Percentiles rank a stretch among this genome's conserved stretches.
Evolutionary conservation across 495 filamentous ascomycete species (phyloP).

Genomic region (Penicillium cosmopolitanum): DNA sequence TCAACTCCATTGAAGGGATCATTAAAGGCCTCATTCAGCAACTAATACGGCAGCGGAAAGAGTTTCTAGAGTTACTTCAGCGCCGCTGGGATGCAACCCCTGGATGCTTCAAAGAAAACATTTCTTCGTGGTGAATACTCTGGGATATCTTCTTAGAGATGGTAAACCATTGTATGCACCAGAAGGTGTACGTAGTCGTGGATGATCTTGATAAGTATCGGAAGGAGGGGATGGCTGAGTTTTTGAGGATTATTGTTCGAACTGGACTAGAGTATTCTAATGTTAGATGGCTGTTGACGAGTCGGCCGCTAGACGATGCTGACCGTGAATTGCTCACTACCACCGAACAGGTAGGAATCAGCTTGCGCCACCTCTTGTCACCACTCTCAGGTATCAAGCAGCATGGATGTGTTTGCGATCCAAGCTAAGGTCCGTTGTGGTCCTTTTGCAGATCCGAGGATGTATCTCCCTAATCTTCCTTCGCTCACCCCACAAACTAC

Average conservation of each 20-base stretch:
- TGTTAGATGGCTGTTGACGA: slow-evolving; percentile 35
- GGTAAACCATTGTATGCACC: slow-evolving; percentile 9
- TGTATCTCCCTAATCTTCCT: too few species aligned
- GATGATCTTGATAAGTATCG: slow-evolving; percentile 26
- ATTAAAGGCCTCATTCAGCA: slow-evolving; percentile 45
- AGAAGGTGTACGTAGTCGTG: slow-evolving; percentile 17
- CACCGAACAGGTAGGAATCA: slow-evolving; percentile 13
- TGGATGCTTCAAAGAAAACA: slow-evolving; percentile 7
- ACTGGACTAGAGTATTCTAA: slow-evolving; percentile 17
- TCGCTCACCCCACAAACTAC: too few species aligned
- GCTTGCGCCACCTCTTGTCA: too few species aligned
- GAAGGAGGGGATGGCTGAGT: slow-evolving; percentile 28
- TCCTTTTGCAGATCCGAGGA: too few species aligned
- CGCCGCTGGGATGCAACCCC: slow-evolving; percentile 7
- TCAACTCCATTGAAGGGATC: slow-evolving; percentile 42
- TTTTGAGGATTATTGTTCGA: slow-evolving; percentile 36
- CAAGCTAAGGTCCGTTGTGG: too few species aligned
- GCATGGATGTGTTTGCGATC: too few species aligned
- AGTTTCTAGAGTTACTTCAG: slow-evolving; percentile 31
- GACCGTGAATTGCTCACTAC: slow-evolving; percentile 19
- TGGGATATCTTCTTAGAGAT: slow-evolving; percentile 34
- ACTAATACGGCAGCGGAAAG: slow-evolving; percentile 30
- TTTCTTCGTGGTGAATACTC: slow-evolving; percentile 17
- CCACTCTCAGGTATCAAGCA: too few species aligned
- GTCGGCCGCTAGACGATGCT: slow-evolving; percentile 26